These are phyloP conservation scores for Drosera spatulata DNA, from an alignment of 179 eudicot species.

Conservation along the genomic window DNA sequence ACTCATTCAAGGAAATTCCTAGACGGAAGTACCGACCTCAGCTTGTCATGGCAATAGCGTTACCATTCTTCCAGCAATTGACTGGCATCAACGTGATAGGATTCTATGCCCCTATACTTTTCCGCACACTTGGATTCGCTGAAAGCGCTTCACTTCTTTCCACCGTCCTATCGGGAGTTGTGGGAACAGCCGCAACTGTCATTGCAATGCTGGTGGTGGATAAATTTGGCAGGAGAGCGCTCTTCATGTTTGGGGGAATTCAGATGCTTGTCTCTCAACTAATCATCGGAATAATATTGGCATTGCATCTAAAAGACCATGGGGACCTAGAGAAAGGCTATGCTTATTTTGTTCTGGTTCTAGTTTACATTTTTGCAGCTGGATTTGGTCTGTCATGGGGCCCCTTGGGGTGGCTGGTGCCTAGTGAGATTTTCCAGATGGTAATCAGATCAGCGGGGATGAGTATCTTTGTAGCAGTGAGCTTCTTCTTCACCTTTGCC, in stretches of 20 bases:
- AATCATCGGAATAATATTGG: constrained; percentile 16
- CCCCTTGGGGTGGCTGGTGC: constrained; percentile 11
- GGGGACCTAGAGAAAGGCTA: constrained; percentile 14
- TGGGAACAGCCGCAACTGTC: constrained; percentile 16
- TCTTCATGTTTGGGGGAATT: constrained; percentile 27
- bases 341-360: constrained; percentile 6
- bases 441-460: constrained; percentile 5
- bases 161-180: constrained; percentile 22
- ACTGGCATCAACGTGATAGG: constrained; percentile 32
- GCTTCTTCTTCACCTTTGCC: constrained; percentile 1
- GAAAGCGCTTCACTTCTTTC: constrained; percentile 17
- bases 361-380: constrained; percentile 1
- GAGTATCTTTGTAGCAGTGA: constrained; percentile 1
- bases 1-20: constrained; percentile 17
- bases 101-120: constrained; percentile 34
- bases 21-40: constrained; percentile 18
- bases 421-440: constrained; percentile 9
- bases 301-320: constrained; percentile 15
- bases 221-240: constrained; percentile 17
- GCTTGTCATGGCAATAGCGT: constrained; percentile 7
- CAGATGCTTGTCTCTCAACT: constrained; percentile 21
- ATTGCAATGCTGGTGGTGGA: constrained; percentile 23
- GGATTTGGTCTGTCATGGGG: constrained; percentile 8
- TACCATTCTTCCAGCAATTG: constrained; percentile 32
- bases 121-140: constrained; percentile 30